phyloP scores from a whole-genome alignment of 192 early-diverging fungal genomes.

The Diversispora epigaea region DNA sequence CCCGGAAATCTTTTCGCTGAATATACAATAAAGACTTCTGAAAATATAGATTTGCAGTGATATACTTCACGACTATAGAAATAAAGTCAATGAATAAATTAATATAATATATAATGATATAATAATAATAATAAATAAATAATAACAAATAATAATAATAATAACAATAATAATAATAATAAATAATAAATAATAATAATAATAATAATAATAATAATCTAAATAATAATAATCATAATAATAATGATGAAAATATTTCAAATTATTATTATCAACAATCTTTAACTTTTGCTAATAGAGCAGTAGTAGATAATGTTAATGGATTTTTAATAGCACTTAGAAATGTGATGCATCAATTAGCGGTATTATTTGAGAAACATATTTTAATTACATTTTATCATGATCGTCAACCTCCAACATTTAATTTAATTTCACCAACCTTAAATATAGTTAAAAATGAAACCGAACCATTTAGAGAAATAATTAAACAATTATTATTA shows the following conservation, averaged over 20 bases:
- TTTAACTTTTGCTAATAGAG: slow-evolving; percentile 19
- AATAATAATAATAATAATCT: no score
- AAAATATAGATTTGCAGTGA: slow-evolving; percentile 85
- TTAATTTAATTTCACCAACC: slow-evolving; percentile 13
- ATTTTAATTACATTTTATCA: slow-evolving; percentile 19
- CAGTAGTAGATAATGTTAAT: slow-evolving; percentile 15
- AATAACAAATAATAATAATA: neutral
- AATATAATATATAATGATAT: neutral
- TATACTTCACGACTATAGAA: slow-evolving; percentile 66
- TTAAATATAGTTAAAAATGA: neutral
- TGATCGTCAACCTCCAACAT: neutral
- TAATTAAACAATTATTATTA: neutral
- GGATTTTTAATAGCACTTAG: slow-evolving; percentile 13
- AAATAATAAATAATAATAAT: no score
- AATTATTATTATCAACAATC: neutral
- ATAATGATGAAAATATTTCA: neutral
- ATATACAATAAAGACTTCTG: slow-evolving; percentile 83
- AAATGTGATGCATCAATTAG: neutral
- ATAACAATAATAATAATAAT: neutral
- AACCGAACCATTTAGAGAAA: slow-evolving; percentile 1
- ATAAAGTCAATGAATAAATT: no score
- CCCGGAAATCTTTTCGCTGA: slow-evolving; percentile 97
- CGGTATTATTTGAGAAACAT: slow-evolving; percentile 7
- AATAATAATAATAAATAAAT: neutral
- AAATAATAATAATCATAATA: no score